Evolutionary conservation across 2,329 filamentous ascomycete species (phyloP).

Genomic region (Paracamarosporium sp.): DNA sequence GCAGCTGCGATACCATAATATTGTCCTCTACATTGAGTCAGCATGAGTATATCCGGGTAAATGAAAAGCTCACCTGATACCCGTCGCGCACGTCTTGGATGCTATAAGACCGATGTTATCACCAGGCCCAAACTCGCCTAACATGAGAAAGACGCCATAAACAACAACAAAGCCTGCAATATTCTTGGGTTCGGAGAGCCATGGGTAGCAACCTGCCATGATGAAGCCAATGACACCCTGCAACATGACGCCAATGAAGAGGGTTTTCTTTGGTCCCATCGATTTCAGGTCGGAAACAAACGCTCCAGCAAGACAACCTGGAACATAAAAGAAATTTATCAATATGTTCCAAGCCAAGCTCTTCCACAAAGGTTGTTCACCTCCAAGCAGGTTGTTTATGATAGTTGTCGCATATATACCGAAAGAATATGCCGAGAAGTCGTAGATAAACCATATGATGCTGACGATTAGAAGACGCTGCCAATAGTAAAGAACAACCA

Average conservation of each 20-base stretch:
- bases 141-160: slow-evolving; percentile 77
- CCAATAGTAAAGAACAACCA: slow-evolving; percentile 63
- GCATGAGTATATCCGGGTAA: not conserved
- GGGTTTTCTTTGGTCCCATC: slow-evolving; percentile 77
- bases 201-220: slow-evolving; percentile 81
- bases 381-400: slow-evolving; percentile 68
- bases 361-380: slow-evolving; percentile 70
- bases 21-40: slow-evolving; percentile 64
- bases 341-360: slow-evolving; percentile 88
- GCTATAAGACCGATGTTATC: slow-evolving; percentile 91
- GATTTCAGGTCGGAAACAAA: slow-evolving; percentile 71
- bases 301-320: slow-evolving; percentile 79
- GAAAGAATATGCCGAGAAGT: slow-evolving; percentile 85
- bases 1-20: slow-evolving; percentile 76
- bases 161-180: slow-evolving; percentile 80
- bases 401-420: slow-evolving; percentile 84
- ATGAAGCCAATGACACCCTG: slow-evolving; percentile 86
- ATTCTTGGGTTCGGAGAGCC: slow-evolving; percentile 70
- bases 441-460: slow-evolving; percentile 63
- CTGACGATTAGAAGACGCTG: slow-evolving; percentile 60
- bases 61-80: slow-evolving; percentile 61
- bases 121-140: slow-evolving; percentile 84
- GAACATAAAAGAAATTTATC: slow-evolving; percentile 88
- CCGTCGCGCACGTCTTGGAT: slow-evolving; percentile 86
- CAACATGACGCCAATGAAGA: slow-evolving; percentile 72